Evolutionary conservation across 352 stramenopile genomes (phyloP), one percentile per base, ranked within the genome.

Genomic region (Nothophytophthora sp.): DNA sequence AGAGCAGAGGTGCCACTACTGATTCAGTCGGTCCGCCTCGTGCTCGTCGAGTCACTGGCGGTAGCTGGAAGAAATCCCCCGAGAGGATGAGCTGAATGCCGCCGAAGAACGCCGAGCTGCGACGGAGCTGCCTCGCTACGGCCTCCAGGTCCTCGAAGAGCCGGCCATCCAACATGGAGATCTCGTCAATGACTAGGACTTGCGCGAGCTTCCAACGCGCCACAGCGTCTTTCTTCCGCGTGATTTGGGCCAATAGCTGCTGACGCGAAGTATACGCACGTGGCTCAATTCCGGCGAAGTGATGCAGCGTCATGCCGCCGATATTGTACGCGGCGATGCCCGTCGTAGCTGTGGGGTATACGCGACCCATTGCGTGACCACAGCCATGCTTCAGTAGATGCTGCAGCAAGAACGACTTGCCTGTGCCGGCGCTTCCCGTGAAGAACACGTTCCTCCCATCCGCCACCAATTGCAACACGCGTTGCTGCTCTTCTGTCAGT

Each of bases 51-150:
- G 69, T 68, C 22, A 98, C 79, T 5, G 96, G 96, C 15, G 94
- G 92, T 12, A 99, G 63, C 75, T 99, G 96, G 64, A 92, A 98
- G 62, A 99, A 99, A 59, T 99, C 96, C 10, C 96, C 96, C 4
- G 92, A 96, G 12, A 98, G 69, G 35, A 99, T 79, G 15, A 99
- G 55, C 67, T 99, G 96, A 49, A 99, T 89, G 28, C 96, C 96
- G 36, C 95, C 95, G 67, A 90, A 92, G 70, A 90, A 90, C 32
- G 98, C 98, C 24, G 65, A 32, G 19, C 63, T 70, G 12, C 64
- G 63, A 23, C 89, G 76, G 41, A 95, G 64, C 30, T 74, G 59
- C 5, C 77, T 81, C 4, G 88, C 89, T n/a, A 98, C 44, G 32
- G 74, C 74, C 37, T 97, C 88, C 10, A 98, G 60, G 22, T 82